phyloP scores from a whole-genome alignment of 139 green algal genomes.

The Closterium sp. region DNA sequence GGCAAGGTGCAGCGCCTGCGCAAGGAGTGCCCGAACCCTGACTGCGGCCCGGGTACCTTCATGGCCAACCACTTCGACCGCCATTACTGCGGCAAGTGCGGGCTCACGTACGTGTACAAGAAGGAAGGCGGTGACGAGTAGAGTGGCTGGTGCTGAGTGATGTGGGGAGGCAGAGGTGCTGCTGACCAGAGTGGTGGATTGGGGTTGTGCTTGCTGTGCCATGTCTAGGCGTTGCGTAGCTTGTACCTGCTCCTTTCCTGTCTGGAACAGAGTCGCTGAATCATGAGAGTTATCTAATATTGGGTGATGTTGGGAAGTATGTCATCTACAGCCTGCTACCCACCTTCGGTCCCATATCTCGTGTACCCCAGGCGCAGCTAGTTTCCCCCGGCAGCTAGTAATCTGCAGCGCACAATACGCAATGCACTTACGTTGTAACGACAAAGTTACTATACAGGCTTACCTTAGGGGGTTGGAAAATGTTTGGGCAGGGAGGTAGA shows the following conservation, averaged over 20 bases:
- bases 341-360: no score
- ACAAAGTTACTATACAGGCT: no score
- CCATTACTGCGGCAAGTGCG: conserved; percentile 96
- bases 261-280: not conserved
- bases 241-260: not conserved
- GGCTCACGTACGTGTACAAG: conserved; percentile 71
- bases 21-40: conserved; percentile 88
- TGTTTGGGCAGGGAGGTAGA: no score
- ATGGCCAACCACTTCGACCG: conserved; percentile 98
- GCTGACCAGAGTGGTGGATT: no score
- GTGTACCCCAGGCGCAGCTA: no score
- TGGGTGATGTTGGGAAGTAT: not conserved
- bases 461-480: no score
- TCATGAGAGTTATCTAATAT: not conserved
- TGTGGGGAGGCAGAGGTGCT: no score
- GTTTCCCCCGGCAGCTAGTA: no score
- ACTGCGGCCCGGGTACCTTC: conserved; percentile 94
- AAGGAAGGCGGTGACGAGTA: conserved; percentile 12
- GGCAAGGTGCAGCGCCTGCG: conserved; percentile 94
- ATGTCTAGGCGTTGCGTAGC: not conserved
- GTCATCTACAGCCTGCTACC: no score
- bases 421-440: no score
- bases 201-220: not conserved
- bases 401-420: no score
- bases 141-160: not conserved